Base-by-base conservation (phyloP, 768 basidiomycete species). In the Mycena metata region DNA sequence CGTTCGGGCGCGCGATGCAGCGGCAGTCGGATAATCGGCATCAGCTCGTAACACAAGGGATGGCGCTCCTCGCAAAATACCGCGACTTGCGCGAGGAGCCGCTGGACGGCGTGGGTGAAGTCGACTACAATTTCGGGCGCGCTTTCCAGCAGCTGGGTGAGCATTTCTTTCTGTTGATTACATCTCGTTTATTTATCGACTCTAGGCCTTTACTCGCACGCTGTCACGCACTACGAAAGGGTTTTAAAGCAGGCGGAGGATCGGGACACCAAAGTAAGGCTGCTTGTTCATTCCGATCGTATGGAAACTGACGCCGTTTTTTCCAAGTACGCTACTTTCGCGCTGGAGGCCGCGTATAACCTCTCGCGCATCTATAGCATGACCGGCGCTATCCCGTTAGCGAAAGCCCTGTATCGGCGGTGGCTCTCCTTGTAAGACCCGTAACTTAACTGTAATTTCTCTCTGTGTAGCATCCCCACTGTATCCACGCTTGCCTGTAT, bases 21-120 rank as follows among this genome's bases (percentile, higher is more conserved):
- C 87, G 96, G 24, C 96, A 98, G 78, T 90, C 92, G 11, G 97
- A 99, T 80, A 99, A 99, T 76, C 83, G 96, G 46, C 94, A 98
- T 76, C 94, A 97, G 76, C 86, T 96, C 68, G 87, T 98, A 47
- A 86, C 26, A 3, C 51, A 72, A 67, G 60, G 54, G n/a, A 86
- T 96, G 85, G 94, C 92, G 0, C 96, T 96, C 77, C 79, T 99
- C 26, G 85, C 91, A 0, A 59, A 35, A 10, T 67, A 67, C 26
- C 66, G 66, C 2, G 45, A 56, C 4, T 17, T 67, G 16, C 66
- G 66, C 35, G 24, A 43, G 19, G 66, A 67, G 23, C 66, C 60
- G 19, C 47, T 23, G 13, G 46, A 50, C 11, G 36, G 59, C n/a
- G 26, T 57, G 23, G 66, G 66, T 15, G 66, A 67, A 35, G 36